A percentile compares a stretch with the other conserved stretches of the same genome.
These are phyloP conservation scores for Ajuga chamaepitys DNA, from an alignment of 257 asterid species.

Conservation along the genomic window DNA sequence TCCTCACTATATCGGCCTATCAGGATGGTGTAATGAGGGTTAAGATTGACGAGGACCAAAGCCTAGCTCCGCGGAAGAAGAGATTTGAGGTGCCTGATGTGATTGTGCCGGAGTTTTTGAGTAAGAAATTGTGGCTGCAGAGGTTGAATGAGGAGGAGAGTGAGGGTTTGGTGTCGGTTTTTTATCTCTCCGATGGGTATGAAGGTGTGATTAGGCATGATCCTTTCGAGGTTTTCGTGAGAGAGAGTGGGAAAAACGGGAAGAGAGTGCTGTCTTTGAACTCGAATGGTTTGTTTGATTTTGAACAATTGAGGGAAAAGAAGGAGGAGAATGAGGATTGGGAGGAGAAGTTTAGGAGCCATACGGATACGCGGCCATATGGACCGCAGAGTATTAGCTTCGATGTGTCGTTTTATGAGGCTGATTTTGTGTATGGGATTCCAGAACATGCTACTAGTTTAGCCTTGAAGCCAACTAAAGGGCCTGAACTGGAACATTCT, in stretches of 20 bases:
- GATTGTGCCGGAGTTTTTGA: conserved; percentile 60
- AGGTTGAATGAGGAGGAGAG: conserved; percentile 53
- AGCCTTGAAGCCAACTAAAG: conserved; percentile 80
- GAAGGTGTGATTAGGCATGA: conserved; percentile 87
- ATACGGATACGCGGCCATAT: conserved; percentile 73
- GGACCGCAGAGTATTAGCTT: conserved; percentile 96
- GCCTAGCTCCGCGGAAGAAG: conserved; percentile 62
- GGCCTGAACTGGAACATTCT: conserved; percentile 80
- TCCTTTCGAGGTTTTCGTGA: conserved; percentile 86
- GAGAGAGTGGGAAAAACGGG: conserved; percentile 61
- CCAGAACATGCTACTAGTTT: conserved; percentile 96
- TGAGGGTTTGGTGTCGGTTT: conserved; percentile 42
- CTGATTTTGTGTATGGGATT: conserved; percentile 90
- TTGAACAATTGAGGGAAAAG: conserved; percentile 71
- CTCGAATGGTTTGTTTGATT: conserved; percentile 87
- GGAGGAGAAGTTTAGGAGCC: conserved; percentile 86
- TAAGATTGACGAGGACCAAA: conserved; percentile 83
- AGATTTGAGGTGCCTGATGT: conserved; percentile 96
- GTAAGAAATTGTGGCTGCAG: conserved; percentile 67
- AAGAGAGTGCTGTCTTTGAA: conserved; percentile 74
- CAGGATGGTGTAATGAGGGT: conserved; percentile 88
- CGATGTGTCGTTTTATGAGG: conserved; percentile 88
- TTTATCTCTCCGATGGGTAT: conserved; percentile 75
- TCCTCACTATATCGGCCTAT: conserved; percentile 63
- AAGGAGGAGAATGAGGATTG: conserved; percentile 75